phyloP scores from a whole-genome alignment of 805 yeast genomes.

The Lachancea lanzarotensis region DNA sequence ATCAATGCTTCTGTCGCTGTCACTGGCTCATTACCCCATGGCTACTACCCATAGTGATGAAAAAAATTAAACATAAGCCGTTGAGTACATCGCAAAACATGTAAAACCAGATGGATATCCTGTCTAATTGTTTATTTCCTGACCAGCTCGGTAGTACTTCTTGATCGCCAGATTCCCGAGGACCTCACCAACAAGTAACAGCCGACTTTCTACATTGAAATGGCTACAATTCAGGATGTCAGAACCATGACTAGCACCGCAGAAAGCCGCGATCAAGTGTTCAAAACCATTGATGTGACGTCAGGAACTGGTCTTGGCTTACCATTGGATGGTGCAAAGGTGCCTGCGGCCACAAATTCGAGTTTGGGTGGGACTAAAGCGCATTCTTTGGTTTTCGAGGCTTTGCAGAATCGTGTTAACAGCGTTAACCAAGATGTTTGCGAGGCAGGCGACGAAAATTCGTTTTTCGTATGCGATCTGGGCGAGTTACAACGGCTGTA shows the following conservation, averaged over 20 bases:
- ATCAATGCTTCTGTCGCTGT: too few species aligned
- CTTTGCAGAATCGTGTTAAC: conserved; percentile 37
- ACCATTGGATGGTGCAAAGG: not conserved
- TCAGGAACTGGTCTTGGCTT: not conserved
- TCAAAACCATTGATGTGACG: not conserved
- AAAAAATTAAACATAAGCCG: too few species aligned
- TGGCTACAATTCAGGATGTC: conserved; percentile 3
- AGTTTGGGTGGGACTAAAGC: conserved; percentile 12
- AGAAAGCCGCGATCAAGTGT: not conserved
- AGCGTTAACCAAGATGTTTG: conserved; percentile 51
- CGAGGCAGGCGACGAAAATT: conserved; percentile 71
- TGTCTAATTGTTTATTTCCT: too few species aligned
- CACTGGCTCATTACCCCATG: too few species aligned
- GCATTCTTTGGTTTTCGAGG: conserved; percentile 33
- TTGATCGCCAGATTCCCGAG: too few species aligned
- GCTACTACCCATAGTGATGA: too few species aligned
- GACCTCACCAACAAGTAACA: not conserved
- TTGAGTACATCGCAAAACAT: too few species aligned
- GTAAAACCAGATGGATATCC: too few species aligned
- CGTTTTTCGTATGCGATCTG: conserved; percentile 84
- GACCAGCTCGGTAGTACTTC: too few species aligned
- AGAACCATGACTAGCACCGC: not conserved
- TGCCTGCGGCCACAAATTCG: not conserved
- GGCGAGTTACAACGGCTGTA: conserved; percentile 61
- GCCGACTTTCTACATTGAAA: not conserved